Base-by-base conservation (phyloP, 495 filamentous ascomycete species). In the Amorphotheca resinae region DNA sequence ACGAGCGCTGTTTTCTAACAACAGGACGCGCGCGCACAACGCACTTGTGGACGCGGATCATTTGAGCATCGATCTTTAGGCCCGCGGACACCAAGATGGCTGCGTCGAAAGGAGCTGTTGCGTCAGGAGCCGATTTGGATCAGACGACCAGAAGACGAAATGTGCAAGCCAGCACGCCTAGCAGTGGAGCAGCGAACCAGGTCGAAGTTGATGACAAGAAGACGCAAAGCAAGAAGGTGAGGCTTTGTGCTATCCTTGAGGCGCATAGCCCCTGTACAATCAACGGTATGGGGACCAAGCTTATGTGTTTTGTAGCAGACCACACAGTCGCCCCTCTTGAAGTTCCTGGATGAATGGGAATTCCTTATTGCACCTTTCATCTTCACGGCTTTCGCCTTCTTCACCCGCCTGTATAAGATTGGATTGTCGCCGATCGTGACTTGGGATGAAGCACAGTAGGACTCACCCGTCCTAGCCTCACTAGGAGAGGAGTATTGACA, bases 401-500 rank as follows among this genome's bases (percentile, higher is more conserved):
- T 95, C 68, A 98, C 93, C 38, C 79, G 91, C 45, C 69, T 95
- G 65, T 96, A 84, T 63, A 93, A 83, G 64, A 96, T 98, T 61
- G 91, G 91, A 40, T 71, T 88, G 44, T 96, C 91, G 39, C 74
- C 82, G 47, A 95, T 98, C 56, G 91, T 98, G 25, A 98, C 91
- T 25, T 98, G 91, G 91, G 91, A 98, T 64, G 87, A 95, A 73
- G 87, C 87, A 43, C 87, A 95, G 85, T 93, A 77, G 67, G 81
- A 66, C 38, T 3, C 20, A 34, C 38, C 30, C 37, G 47, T 26
- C 41, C n/a, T 28, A 43, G 48, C 37, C 48, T 49, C 38, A 38
- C 33, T 32, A 21, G 9, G 26, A 44, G n/a, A 22, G 26, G 26
- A 39, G 30, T 44, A 34, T 33, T 40, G 36, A 58, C 33, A 9